Evolutionary conservation across 2,329 filamentous ascomycete species (phyloP), one percentile per base, ranked within the genome.

Genomic region (Sporothrix luriei): DNA sequence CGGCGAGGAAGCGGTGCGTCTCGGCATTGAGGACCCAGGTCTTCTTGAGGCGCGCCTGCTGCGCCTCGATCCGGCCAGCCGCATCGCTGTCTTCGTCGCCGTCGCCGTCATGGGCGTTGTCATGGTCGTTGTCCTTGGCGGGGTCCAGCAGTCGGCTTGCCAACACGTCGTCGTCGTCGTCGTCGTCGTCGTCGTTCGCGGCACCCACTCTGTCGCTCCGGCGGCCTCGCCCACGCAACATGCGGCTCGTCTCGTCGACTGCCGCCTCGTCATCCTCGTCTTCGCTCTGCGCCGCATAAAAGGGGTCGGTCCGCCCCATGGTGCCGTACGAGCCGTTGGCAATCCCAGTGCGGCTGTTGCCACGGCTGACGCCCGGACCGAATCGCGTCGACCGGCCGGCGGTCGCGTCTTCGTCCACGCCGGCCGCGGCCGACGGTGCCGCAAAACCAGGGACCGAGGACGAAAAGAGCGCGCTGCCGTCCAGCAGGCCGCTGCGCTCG

Each of bases 21-120:
- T 97, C 94, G 57, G 92, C 92, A 75, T 98, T 98, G 74, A 98
- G 85, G 4, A 97, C 84, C 89, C 91, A 95, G 19, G 97, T 97
- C 83, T 94, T 96, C 14, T 69, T 61, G 72, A 88, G 83, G 51
- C 85, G 80, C 4, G 83, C 83, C 59, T 84, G 81, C 29, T 51
- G 62, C 4, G 62, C 62, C 46, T 65, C 62, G 81, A 80, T 49
- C 85, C 82, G 14, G 62, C 52, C 83, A 26, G 46, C 40, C 0
- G 80, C 79, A 10, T 79, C 80, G 38, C 71, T 59, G 4, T 52
- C 69, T 26, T 69, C 71, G 19, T 69, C 33, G 29, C 29, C 29
- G 33, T 33, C 33, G 33, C 33, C 33, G 5, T 33, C 33, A 33
- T 33, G n/a, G n/a, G n/a, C n/a, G n/a, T n/a, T n/a, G n/a, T n/a